Evolutionary conservation across 169 alveolate genomes (phyloP), one percentile per base, ranked within the genome.

Genomic region (Cryptosporidium felis): DNA sequence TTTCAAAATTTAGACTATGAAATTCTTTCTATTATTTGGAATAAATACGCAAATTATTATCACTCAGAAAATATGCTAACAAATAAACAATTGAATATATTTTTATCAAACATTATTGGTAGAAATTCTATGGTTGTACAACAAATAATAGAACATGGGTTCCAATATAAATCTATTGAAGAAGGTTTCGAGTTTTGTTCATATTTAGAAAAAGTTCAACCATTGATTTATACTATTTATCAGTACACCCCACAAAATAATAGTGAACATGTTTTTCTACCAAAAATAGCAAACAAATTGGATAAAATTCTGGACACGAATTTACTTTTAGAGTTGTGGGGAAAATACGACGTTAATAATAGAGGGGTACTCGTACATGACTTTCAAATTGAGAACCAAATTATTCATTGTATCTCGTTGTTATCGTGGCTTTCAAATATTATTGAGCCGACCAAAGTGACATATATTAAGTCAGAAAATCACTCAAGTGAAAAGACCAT

Each of bases 371-470:
- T 28, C 12, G 6, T 38, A 16, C 5, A 18, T 1, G 81, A 49
- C 30, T 47, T 28, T 30, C 47, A 65, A 26, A 74, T 74, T 14
- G 85, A 74, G 40, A 74, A 74, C 38, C 74, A 74, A 74, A 53
- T 74, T 18, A 74, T 74, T 12, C 67, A 47, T 30, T 74, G 85
- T 1, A 67, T 74, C 8, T 49, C 61, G 3, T 74, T 74, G 44
- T 56, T 74, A 36, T 53, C 61, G 34, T 74, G 66, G 85, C 74
- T 74, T 3, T 74, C 60, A 1, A 49, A 74, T 53, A 53, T 74
- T 3, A 23, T 56, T n/a, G 49, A 5, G 6, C 49, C 67, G 21
- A 21, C 59, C 1, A 49, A 38, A 3, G 23, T 23, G 23, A 34
- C 8, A 3, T 36, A 40, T 51, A 23, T 38, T 51, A 10, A 14